phyloP scores from a whole-genome alignment of 164 flowering plant genomes.

The Vitis cinerea region DNA sequence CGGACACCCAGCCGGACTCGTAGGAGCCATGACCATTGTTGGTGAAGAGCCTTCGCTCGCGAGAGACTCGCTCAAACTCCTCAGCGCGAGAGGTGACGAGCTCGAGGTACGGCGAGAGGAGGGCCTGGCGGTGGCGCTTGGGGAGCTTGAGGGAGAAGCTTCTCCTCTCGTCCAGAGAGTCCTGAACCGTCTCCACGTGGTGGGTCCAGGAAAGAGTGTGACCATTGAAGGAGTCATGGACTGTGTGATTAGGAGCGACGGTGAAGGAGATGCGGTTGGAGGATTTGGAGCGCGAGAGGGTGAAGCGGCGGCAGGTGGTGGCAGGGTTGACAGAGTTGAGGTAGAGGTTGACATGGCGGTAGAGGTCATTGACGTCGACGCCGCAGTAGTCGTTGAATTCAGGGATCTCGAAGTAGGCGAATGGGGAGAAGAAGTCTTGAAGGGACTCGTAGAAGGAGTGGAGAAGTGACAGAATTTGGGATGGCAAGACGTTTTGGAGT shows the following conservation, averaged over 20 bases:
- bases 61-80: slow-evolving; percentile 53
- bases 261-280: slow-evolving; percentile 52
- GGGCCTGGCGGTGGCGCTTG: slow-evolving; percentile 39
- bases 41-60: slow-evolving; percentile 59
- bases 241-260: slow-evolving; percentile 57
- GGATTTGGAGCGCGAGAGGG: slow-evolving; percentile 57
- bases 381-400: slow-evolving; percentile 68
- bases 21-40: slow-evolving; percentile 51
- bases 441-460: slow-evolving; percentile 57
- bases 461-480: slow-evolving; percentile 54
- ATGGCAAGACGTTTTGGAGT: slow-evolving; percentile 62
- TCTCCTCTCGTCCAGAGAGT: slow-evolving; percentile 60
- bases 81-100: slow-evolving; percentile 40
- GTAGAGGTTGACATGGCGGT: slow-evolving; percentile 64
- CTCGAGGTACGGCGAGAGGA: slow-evolving; percentile 47
- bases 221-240: slow-evolving; percentile 48
- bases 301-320: slow-evolving; percentile 49
- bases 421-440: slow-evolving; percentile 51
- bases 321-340: slow-evolving; percentile 52
- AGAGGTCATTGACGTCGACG: slow-evolving; percentile 65
- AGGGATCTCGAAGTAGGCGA: slow-evolving; percentile 60
- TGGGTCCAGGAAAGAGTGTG: slow-evolving; percentile 60
- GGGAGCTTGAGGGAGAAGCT: slow-evolving; percentile 57
- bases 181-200: slow-evolving; percentile 66
- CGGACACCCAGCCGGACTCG: slow-evolving; percentile 69